Conservation (phyloP, 495 filamentous ascomycete species). For the Tricharina praecox region DNA sequence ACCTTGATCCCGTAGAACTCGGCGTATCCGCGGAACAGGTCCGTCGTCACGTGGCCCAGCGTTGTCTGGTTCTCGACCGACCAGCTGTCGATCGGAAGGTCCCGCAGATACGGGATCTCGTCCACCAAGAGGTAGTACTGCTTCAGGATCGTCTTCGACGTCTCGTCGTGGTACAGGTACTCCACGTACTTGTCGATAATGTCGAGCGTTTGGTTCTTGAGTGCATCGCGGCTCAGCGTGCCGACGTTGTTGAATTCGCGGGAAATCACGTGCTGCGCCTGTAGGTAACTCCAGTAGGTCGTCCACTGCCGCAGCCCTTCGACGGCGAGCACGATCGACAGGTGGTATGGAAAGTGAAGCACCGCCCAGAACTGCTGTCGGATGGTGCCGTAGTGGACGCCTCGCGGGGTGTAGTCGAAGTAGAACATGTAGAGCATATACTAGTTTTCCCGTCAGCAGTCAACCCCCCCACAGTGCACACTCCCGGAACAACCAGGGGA, state of each 20-base stretch:
- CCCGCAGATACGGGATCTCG: background rate
- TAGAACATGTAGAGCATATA: constrained; percentile 58
- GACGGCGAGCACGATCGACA: constrained; percentile 45
- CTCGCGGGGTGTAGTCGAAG: constrained; percentile 40
- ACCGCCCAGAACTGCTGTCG: constrained; percentile 45
- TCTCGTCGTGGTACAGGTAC: constrained; percentile 14
- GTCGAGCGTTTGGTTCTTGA: no score
- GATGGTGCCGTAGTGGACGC: constrained; percentile 36
- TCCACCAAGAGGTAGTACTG: constrained; percentile 7
- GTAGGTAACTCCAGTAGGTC: constrained; percentile 26
- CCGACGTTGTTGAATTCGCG: background rate
- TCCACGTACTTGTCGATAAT: background rate
- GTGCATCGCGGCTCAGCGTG: background rate
- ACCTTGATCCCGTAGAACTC: constrained; percentile 21
- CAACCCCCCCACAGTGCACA: no score
- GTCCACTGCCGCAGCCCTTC: constrained; percentile 37
- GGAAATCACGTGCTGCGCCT: background rate
- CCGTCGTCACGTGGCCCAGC: background rate
- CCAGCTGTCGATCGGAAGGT: background rate
- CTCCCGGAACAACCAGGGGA: background rate
- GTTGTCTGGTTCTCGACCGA: background rate
- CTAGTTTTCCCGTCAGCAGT: constrained; percentile 22
- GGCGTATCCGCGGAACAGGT: constrained; percentile 5
- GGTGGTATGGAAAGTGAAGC: constrained; percentile 54
- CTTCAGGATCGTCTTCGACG: constrained; percentile 13